Conservation (phyloP, 208 protist genomes). For the Leishmania gerbilli region DNA sequence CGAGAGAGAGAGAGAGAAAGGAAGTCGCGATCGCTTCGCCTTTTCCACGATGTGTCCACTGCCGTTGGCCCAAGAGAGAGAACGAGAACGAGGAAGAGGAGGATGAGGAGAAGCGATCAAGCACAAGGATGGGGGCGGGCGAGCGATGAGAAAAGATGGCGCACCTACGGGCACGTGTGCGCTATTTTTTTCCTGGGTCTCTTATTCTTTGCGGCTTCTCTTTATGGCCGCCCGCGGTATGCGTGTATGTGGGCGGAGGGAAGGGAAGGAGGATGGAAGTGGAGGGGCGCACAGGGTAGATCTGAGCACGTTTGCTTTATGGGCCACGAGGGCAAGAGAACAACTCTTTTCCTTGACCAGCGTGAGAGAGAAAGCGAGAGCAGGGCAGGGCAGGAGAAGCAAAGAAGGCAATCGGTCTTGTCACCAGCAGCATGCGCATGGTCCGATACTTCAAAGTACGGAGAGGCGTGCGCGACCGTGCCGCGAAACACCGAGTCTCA, state of each 20-base stretch:
- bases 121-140: neutral
- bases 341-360: neutral
- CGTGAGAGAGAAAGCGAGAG: neutral
- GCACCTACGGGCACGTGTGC: neutral
- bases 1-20: neutral
- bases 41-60: neutral
- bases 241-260: neutral
- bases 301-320: neutral
- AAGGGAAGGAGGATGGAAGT: neutral
- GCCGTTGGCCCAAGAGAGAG: neutral
- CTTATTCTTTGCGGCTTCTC: neutral
- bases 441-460: neutral
- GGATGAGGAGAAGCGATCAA: neutral
- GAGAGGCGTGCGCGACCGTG: neutral
- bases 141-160: neutral
- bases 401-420: neutral
- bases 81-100: neutral
- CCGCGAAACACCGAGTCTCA: neutral
- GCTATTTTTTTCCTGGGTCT: neutral
- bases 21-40: neutral
- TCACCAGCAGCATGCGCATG: neutral
- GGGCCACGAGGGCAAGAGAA: neutral
- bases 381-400: neutral
- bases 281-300: neutral
- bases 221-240: neutral